Conservation (phyloP, 2,329 filamentous ascomycete genomes). For the Ascocoryne sarcoides region DNA sequence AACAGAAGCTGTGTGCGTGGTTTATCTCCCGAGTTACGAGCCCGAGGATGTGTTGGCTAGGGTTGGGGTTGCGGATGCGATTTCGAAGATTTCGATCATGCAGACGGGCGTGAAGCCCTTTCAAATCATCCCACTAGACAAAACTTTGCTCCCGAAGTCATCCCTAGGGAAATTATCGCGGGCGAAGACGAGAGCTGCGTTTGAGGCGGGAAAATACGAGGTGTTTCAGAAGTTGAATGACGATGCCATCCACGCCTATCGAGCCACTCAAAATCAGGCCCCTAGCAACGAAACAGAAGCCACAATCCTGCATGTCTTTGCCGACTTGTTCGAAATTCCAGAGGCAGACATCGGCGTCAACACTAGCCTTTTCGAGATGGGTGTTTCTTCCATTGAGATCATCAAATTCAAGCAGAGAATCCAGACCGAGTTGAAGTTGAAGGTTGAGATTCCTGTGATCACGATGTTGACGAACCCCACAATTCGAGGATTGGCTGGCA, state of each 20-base stretch:
- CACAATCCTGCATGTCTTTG: constrained; percentile 15
- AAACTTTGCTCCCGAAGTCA: constrained; percentile 27
- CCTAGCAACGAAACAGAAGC: constrained; percentile 18
- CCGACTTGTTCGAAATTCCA: constrained; percentile 11
- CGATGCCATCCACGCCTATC: constrained; percentile 12
- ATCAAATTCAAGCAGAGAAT: constrained; percentile 12
- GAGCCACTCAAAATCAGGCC: constrained; percentile 10
- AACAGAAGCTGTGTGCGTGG: constrained; percentile 34
- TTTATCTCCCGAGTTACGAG: constrained; percentile 30
- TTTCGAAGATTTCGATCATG: constrained; percentile 18
- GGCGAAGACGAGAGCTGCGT: constrained; percentile 27
- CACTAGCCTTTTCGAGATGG: constrained; percentile 26
- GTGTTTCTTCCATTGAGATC: constrained; percentile 22
- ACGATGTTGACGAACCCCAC: constrained; percentile 31
- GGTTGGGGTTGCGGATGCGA: constrained; percentile 17
- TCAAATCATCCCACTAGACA: constrained; percentile 24
- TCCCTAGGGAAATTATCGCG: constrained; percentile 35
- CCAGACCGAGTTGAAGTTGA: constrained; percentile 16
- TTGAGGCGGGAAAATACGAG: constrained; percentile 26
- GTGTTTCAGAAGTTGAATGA: constrained; percentile 9
- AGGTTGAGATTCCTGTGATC: constrained; percentile 30
- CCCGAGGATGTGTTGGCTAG: constrained; percentile 19
- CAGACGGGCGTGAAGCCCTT: constrained; percentile 20
- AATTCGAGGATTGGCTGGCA: constrained; percentile 22
- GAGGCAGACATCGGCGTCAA: constrained; percentile 13